Conservation (phyloP, 352 stramenopile species). For the Globisporangium takayamanum region DNA sequence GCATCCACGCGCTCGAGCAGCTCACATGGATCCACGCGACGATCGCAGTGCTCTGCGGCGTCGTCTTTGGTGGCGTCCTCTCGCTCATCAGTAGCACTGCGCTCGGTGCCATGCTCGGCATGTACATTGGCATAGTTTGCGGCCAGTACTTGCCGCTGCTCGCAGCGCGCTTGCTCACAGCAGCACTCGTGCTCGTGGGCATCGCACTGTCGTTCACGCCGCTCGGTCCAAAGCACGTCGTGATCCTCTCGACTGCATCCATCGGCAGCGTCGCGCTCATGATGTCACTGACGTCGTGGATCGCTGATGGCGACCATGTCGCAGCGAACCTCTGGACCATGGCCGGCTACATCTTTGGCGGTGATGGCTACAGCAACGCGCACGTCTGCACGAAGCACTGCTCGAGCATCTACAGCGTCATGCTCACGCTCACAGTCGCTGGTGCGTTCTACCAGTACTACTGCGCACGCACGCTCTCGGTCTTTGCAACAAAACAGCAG, state of each 20-base stretch:
- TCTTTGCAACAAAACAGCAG: conserved; percentile 26
- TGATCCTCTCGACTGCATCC: conserved; percentile 61
- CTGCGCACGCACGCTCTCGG: conserved; percentile 20
- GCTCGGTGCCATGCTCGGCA: conserved; percentile 54
- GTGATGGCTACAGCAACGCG: conserved; percentile 29
- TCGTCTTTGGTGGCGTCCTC: conserved; percentile 64
- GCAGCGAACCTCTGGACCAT: conserved; percentile 57
- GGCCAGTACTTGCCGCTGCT: conserved; percentile 68
- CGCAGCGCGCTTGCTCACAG: conserved; percentile 49
- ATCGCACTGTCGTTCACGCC: conserved; percentile 34
- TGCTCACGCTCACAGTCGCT: conserved; percentile 29
- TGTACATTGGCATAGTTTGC: conserved; percentile 53
- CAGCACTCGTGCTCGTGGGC: conserved; percentile 32
- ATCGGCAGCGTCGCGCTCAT: conserved; percentile 60
- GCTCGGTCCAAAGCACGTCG: conserved; percentile 47
- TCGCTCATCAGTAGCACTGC: conserved; percentile 52
- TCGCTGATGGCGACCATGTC: conserved; percentile 45
- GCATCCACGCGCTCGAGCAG: conserved; percentile 32
- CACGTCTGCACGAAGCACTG: conserved; percentile 57
- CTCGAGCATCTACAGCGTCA: conserved; percentile 51
- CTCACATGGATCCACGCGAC: conserved; percentile 61
- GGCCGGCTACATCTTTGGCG: conserved; percentile 62
- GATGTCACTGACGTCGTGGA: conserved; percentile 69
- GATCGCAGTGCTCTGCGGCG: conserved; percentile 61
- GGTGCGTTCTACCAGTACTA: conserved; percentile 50